Conservation (phyloP, 352 stramenopile genomes). For the Phytophthora pinifolia region DNA sequence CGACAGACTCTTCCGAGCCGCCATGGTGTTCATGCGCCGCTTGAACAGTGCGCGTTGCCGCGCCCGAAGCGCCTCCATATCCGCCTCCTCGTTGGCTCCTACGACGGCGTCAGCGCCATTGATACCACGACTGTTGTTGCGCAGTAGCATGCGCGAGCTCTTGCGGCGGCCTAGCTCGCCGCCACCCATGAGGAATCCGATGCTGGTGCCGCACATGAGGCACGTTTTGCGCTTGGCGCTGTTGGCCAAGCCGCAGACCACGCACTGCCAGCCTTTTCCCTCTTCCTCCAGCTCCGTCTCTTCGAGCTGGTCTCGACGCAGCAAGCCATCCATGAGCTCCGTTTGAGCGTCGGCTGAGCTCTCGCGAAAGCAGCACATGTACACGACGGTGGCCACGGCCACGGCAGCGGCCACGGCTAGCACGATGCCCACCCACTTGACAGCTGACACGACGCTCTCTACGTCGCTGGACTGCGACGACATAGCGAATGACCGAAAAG, state of each 20-base stretch:
- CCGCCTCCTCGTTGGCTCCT: slow-evolving; percentile 12
- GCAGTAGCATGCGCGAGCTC: slow-evolving; percentile 56
- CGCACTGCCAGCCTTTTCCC: slow-evolving; percentile 65
- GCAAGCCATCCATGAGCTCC: slow-evolving; percentile 53
- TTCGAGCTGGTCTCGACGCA: slow-evolving; percentile 65
- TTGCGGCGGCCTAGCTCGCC: slow-evolving; percentile 39
- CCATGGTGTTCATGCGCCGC: slow-evolving; percentile 69
- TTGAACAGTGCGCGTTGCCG: slow-evolving; percentile 67
- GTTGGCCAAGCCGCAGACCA: slow-evolving; percentile 71
- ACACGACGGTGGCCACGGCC: slow-evolving; percentile 35
- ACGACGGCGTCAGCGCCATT: slow-evolving; percentile 4
- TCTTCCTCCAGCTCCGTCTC: slow-evolving; percentile 53
- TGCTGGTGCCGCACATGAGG: slow-evolving; percentile 70
- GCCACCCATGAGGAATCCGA: slow-evolving; percentile 34
- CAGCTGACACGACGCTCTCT: slow-evolving; percentile 35
- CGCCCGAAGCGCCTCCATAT: slow-evolving; percentile 39
- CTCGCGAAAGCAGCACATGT: slow-evolving; percentile 48
- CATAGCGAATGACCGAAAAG: slow-evolving; percentile 21
- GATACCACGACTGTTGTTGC: slow-evolving; percentile 31
- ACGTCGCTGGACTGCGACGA: slow-evolving; percentile 24
- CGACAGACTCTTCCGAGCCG: slow-evolving; percentile 56
- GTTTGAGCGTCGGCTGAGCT: slow-evolving; percentile 9
- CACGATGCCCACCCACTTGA: slow-evolving; percentile 42
- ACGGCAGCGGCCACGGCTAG: slow-evolving; percentile 33
- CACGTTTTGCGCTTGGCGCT: slow-evolving; percentile 37